Percentiles rank a stretch among this genome's conserved stretches.
Evolutionary conservation across 306 rosid genomes (phyloP).

Genomic region (Dryas octopetala): DNA sequence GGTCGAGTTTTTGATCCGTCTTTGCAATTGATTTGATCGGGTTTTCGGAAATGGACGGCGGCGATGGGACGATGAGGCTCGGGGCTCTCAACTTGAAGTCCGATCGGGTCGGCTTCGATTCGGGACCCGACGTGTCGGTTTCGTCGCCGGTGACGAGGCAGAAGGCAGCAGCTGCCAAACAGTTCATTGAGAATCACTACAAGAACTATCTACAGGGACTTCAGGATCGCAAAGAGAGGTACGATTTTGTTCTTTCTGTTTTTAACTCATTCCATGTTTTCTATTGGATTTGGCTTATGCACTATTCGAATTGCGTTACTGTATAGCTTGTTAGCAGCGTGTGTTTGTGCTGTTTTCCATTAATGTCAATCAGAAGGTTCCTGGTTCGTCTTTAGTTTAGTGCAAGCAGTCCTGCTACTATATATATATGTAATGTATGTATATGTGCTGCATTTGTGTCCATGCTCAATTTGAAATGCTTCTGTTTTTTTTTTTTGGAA

Average conservation of each 20-base stretch:
- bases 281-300: background rate
- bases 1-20: conserved; percentile 16
- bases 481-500: background rate
- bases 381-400: background rate
- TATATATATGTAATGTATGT: background rate
- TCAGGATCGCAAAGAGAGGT: conserved; percentile 99
- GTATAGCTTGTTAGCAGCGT: background rate
- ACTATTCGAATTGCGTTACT: background rate
- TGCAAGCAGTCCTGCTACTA: background rate
- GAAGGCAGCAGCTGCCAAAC: conserved; percentile 94
- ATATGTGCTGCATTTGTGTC: background rate
- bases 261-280: background rate
- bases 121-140: conserved; percentile 73
- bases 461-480: background rate
- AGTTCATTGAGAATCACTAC: conserved; percentile 96
- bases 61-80: conserved; percentile 74
- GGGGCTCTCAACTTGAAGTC: conserved; percentile 75
- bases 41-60: conserved; percentile 64
- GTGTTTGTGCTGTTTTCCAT: background rate
- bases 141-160: conserved; percentile 94
- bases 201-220: conserved; percentile 89
- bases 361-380: background rate
- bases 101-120: conserved; percentile 66
- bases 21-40: conserved; percentile 16
- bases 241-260: background rate